A percentile compares a stretch with the other conserved stretches of the same genome.
These are phyloP conservation scores for Podosphaera aphanis DNA, from an alignment of 2,329 filamentous ascomycete genomes.

Conservation along the genomic window DNA sequence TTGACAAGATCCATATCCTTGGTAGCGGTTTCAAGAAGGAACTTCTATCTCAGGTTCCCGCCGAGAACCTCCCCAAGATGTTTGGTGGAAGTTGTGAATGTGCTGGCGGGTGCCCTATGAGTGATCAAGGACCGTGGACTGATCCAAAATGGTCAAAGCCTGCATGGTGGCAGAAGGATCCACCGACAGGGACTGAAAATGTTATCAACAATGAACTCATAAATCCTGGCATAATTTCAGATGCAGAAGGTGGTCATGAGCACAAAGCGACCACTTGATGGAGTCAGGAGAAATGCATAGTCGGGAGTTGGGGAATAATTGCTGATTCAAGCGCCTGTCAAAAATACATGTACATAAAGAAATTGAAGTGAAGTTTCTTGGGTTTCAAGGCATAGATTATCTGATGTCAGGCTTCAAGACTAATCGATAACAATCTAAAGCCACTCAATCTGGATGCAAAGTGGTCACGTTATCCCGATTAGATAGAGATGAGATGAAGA, in stretches of 20 bases:
- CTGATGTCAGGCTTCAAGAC: no score
- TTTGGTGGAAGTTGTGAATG: conserved; percentile 76
- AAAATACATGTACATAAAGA: no score
- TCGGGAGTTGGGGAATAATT: not conserved
- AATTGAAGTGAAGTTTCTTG: no score
- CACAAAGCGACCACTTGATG: not conserved
- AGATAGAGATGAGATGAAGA: no score
- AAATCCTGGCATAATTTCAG: not conserved
- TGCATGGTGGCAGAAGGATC: conserved; percentile 34
- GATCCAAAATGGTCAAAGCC: conserved; percentile 44
- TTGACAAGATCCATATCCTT: conserved; percentile 83
- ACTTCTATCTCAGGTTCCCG: conserved; percentile 60
- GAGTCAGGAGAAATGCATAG: not conserved
- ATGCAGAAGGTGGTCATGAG: no score
- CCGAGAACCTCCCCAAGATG: conserved; percentile 68
- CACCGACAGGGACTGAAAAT: conserved; percentile 12
- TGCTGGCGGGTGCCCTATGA: conserved; percentile 58
- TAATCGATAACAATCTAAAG: no score
- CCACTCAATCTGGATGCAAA: no score
- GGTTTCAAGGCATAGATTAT: no score
- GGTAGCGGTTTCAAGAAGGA: conserved; percentile 63
- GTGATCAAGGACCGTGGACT: conserved; percentile 78
- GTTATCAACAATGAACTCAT: conserved; percentile 16
- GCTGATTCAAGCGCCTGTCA: not conserved
- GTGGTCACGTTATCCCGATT: no score